Percentiles rank a stretch among this genome's conserved stretches.
Evolutionary conservation across 768 basidiomycete genomes (phyloP).

Genomic region (Boletus rufocinnamomeus): DNA sequence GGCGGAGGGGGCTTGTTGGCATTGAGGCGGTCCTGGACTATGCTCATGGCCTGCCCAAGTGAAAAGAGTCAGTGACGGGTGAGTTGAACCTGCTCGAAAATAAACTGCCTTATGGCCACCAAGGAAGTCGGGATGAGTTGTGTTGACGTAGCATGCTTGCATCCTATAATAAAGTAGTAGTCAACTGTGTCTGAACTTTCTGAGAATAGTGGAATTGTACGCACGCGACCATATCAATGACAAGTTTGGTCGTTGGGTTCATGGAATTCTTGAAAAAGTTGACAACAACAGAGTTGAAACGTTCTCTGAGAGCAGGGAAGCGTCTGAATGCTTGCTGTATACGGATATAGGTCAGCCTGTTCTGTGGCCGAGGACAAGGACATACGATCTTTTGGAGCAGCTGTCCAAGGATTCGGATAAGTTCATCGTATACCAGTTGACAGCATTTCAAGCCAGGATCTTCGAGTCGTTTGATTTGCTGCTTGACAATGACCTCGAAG

Average conservation of each 20-base stretch:
- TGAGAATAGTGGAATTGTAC: constrained; percentile 33
- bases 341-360: constrained; percentile 3
- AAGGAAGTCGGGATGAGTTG: constrained; percentile 98
- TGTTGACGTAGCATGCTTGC: constrained; percentile 99
- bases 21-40: constrained; percentile 81
- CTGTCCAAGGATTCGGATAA: constrained; percentile 94
- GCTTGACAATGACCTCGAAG: constrained; percentile 98
- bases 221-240: constrained; percentile 87
- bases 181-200: constrained; percentile 2
- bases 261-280: constrained; percentile 96
- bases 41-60: constrained; percentile 71
- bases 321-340: constrained; percentile 91
- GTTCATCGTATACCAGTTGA: constrained; percentile 93
- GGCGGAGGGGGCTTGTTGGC: constrained; percentile 72
- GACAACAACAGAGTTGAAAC: constrained; percentile 94
- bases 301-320: constrained; percentile 93
- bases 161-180: constrained; percentile 51
- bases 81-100: background rate
- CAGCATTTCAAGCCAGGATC: constrained; percentile 94
- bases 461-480: constrained; percentile 96
- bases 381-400: constrained; percentile 86
- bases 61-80: constrained; percentile 3
- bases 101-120: constrained; percentile 80
- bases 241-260: constrained; percentile 93
- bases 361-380: constrained; percentile 13